A percentile compares a stretch with the other conserved stretches of the same genome.
Conservation (phyloP, 2,329 filamentous ascomycete species). For the Aspergillus ustus region DNA sequence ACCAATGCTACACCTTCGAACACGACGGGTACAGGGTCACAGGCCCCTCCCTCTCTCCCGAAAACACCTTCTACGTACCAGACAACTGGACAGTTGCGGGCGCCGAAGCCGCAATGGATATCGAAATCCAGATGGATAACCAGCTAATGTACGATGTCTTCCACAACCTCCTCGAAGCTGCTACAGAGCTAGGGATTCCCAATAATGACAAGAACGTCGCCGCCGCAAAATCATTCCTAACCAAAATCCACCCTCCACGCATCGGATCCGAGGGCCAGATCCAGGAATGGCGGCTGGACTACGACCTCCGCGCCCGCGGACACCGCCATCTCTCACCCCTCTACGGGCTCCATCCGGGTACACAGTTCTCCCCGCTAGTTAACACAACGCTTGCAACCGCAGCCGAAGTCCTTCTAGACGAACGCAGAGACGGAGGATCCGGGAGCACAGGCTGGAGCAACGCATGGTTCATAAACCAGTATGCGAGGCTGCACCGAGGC, state of each 20-base stretch:
- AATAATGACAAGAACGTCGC: background rate
- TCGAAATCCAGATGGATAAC: constrained; percentile 9
- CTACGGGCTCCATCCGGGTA: constrained; percentile 4
- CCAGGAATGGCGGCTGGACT: constrained; percentile 10
- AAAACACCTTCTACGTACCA: constrained; percentile 12
- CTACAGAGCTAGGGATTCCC: background rate
- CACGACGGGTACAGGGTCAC: constrained; percentile 6
- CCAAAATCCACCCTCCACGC: background rate
- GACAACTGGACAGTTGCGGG: background rate
- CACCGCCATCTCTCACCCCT: constrained; percentile 11
- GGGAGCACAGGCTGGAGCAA: constrained; percentile 13
- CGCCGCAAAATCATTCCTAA: background rate
- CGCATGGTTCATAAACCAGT: constrained; percentile 14
- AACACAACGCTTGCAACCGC: background rate
- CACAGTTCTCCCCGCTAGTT: constrained; percentile 7
- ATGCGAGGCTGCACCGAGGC: constrained; percentile 6
- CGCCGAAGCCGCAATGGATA: background rate
- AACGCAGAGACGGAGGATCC: background rate
- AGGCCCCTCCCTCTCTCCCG: constrained; percentile 10
- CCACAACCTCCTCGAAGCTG: constrained; percentile 3
- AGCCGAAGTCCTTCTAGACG: constrained; percentile 11
- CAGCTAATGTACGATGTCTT: constrained; percentile 6
- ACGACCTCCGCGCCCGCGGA: background rate
- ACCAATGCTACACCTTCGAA: constrained; percentile 13
- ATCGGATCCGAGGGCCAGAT: constrained; percentile 11